Conservation (phyloP, 306 rosid genomes). For the Medicago lupulina region DNA sequence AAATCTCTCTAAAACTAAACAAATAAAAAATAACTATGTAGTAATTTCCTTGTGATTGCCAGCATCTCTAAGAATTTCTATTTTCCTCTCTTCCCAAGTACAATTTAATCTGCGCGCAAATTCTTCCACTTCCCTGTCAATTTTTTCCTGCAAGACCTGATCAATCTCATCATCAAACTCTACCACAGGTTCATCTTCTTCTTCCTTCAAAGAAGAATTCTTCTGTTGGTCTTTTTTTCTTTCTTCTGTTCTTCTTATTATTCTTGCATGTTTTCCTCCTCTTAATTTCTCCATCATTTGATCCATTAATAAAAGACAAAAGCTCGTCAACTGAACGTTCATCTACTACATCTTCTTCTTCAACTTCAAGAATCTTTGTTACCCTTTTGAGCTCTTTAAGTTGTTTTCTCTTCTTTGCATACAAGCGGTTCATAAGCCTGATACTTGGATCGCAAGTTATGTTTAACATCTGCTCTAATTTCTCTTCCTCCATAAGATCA, state of each 20-base stretch:
- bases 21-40: too few species aligned
- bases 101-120: too few species aligned
- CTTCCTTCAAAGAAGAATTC: neutral
- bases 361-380: conserved; percentile 79
- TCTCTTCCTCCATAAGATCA: conserved; percentile 99
- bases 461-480: conserved; percentile 85
- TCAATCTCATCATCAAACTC: too few species aligned
- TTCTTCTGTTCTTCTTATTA: neutral
- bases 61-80: too few species aligned
- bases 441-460: conserved; percentile 80
- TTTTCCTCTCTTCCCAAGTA: too few species aligned
- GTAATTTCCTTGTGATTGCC: too few species aligned
- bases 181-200: too few species aligned
- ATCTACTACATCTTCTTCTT: conserved; percentile 63
- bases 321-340: conserved; percentile 97
- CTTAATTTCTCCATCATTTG: conserved; percentile 52
- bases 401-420: conserved; percentile 62
- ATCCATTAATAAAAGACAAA: conserved; percentile 86
- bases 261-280: neutral
- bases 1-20: too few species aligned
- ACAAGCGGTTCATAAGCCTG: conserved; percentile 87
- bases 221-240: neutral
- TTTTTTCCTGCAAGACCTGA: too few species aligned
- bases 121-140: too few species aligned
- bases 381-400: conserved; percentile 77